Conservation (phyloP, 768 basidiomycete genomes). For the Collybia mongolica region DNA sequence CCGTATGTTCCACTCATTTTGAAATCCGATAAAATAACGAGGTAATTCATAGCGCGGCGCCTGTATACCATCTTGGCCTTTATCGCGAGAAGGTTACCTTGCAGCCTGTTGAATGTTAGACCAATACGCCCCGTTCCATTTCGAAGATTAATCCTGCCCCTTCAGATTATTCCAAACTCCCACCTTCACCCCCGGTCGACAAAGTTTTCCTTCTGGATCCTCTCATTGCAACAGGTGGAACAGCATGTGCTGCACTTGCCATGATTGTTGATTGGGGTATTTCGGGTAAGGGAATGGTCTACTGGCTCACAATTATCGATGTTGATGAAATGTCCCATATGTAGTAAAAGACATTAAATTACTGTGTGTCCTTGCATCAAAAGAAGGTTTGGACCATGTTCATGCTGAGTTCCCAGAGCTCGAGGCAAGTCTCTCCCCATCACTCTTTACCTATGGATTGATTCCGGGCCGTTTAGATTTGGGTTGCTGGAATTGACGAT, state of each 20-base stretch:
- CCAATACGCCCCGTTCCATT: neutral
- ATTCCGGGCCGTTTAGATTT: slow-evolving; percentile 53
- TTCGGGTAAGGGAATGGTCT: slow-evolving; percentile 41
- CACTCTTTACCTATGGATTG: too few species aligned
- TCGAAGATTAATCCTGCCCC: neutral
- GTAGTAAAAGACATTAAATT: slow-evolving; percentile 75
- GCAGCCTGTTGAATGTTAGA: slow-evolving; percentile 85
- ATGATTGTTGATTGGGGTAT: slow-evolving; percentile 90
- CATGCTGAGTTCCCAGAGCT: slow-evolving; percentile 70
- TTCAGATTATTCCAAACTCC: slow-evolving; percentile 91
- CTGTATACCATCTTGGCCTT: slow-evolving; percentile 88
- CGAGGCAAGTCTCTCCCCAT: slow-evolving; percentile 48
- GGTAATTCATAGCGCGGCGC: slow-evolving; percentile 51
- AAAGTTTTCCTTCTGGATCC: slow-evolving; percentile 89
- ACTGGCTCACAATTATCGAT: neutral
- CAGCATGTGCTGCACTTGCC: slow-evolving; percentile 79
- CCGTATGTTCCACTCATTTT: slow-evolving; percentile 51
- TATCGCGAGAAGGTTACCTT: slow-evolving; percentile 85
- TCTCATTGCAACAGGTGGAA: slow-evolving; percentile 91
- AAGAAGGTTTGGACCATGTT: slow-evolving; percentile 69
- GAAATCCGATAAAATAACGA: neutral
- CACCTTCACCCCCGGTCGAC: slow-evolving; percentile 73
- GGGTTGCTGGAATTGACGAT: slow-evolving; percentile 81
- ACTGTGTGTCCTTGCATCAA: slow-evolving; percentile 77
- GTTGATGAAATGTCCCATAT: slow-evolving; percentile 1